Evolutionary conservation across 306 rosid species (phyloP), one percentile per base, ranked within the genome.

Genomic region (Casuarina equisetifolia): DNA sequence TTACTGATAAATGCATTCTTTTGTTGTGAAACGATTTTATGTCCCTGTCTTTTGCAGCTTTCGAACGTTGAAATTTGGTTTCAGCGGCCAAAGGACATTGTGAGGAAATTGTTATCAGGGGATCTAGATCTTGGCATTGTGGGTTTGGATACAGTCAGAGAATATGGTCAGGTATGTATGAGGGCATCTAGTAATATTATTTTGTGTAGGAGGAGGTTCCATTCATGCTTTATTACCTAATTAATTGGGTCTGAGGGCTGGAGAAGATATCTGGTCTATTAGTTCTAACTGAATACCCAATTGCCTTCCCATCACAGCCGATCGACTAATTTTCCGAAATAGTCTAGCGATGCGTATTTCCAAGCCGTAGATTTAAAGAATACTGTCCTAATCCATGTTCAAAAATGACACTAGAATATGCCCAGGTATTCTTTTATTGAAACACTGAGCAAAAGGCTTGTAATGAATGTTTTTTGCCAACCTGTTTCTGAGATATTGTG

Each of bases 101-200:
- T 92, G 4, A 81, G 96, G 78, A 92, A 92, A 75, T 79, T 96
- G 82, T 79, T 90, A 73, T 88, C 98, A 0, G 99, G 98, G 39
- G 97, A 96, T 78, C 86, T 96, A 12, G 99, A 96, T 85, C 96
- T 96, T 70, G 99, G 99, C 66, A 88, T 96, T 55, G 96, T 90
- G 9, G 99, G 99, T 59, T 86, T 96, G 17, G 98, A 96, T 79
- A 90, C 89, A 4, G 75, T 91, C 77, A 81, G 83, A 40, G 99
- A 96, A 72, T 80, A 82, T 78, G 96, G 97, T 43, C 90, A 88
- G 92, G 98, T 89, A 77, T 66, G 83, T 72, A 69, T 71, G 5
- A 36, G 17, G 11, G 40, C 64, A 35, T 43, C 36, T 36, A 40
- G 45, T 1, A 35, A 19, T 68, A 4, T 70, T 48, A 59, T 66